phyloP scores from a whole-genome alignment of 169 alveolate species.

The Theileria luwenshuni region DNA sequence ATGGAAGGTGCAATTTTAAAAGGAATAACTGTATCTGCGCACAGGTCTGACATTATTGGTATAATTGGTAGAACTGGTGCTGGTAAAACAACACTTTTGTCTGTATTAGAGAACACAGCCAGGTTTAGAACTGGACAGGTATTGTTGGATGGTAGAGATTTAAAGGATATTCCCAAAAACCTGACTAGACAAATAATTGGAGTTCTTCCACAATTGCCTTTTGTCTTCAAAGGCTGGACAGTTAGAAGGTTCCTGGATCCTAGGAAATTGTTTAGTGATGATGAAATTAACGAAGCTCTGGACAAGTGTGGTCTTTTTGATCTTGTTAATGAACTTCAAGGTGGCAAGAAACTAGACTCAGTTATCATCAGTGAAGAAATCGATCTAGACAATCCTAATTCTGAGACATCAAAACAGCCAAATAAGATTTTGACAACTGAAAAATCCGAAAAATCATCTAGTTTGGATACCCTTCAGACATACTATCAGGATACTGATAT shows the following conservation, averaged over 20 bases:
- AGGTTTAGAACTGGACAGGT: constrained; percentile 44
- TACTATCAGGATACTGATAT: constrained; percentile 13
- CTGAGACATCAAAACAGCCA: neutral
- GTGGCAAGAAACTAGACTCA: constrained; percentile 32
- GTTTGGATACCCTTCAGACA: neutral
- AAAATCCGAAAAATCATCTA: constrained; percentile 5
- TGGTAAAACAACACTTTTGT: constrained; percentile 61
- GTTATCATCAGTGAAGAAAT: constrained; percentile 28
- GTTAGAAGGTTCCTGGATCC: constrained; percentile 67
- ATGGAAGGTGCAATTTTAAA: constrained; percentile 7
- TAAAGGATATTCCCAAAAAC: constrained; percentile 39
- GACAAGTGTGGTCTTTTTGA: constrained; percentile 60
- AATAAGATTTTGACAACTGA: neutral
- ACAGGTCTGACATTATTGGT: constrained; percentile 42
- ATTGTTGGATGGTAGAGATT: constrained; percentile 60
- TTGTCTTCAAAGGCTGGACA: constrained; percentile 69
- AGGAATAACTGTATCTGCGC: constrained; percentile 33
- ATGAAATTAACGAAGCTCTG: constrained; percentile 42
- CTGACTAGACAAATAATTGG: constrained; percentile 50
- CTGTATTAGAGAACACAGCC: constrained; percentile 35
- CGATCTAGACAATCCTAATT: neutral
- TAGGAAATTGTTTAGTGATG: constrained; percentile 55
- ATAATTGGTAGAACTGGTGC: constrained; percentile 68
- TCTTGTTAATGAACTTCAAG: constrained; percentile 32
- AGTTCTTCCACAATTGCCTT: constrained; percentile 62